phyloP scores from a whole-genome alignment of 2,329 filamentous ascomycete species.

The Curvularia spicifera region DNA sequence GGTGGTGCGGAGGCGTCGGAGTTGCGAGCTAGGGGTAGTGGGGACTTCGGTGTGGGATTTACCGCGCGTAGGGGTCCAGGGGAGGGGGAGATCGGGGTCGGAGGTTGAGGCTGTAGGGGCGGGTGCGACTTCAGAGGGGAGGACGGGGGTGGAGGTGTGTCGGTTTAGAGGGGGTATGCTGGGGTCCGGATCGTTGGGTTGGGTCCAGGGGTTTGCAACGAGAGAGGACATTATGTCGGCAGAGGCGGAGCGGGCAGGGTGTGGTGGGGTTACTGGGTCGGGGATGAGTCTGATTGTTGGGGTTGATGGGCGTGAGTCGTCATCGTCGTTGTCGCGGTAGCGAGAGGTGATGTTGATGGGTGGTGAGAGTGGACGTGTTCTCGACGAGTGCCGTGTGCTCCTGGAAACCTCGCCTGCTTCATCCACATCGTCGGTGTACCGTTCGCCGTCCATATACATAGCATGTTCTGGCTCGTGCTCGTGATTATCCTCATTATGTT shows the following conservation, averaged over 20 bases:
- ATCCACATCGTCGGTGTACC: constrained; percentile 40
- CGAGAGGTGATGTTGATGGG: constrained; percentile 26
- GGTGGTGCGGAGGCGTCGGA: constrained; percentile 38
- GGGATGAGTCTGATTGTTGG: constrained; percentile 35
- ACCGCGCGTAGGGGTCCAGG: constrained; percentile 18
- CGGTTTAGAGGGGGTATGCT: constrained; percentile 21
- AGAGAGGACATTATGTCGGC: constrained; percentile 32
- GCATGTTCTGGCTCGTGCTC: constrained; percentile 49
- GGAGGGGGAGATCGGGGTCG: constrained; percentile 24
- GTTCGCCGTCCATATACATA: constrained; percentile 52
- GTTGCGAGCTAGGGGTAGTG: constrained; percentile 28
- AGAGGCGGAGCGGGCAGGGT: constrained; percentile 10
- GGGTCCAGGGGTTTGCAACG: constrained; percentile 41
- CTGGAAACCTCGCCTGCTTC: constrained; percentile 10
- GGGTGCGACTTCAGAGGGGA: constrained; percentile 37
- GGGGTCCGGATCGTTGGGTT: constrained; percentile 11
- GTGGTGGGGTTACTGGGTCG: constrained; percentile 19
- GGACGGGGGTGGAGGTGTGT: constrained; percentile 40
- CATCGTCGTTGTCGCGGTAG: constrained; percentile 14
- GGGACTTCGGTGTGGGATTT: constrained; percentile 25
- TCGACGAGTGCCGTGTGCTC: constrained; percentile 28
- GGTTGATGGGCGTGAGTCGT: constrained; percentile 29
- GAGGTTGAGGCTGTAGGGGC: constrained; percentile 24
- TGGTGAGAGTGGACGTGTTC: constrained; percentile 32
- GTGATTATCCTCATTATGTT: constrained; percentile 55